These are phyloP conservation scores for Jackrogersella minutella DNA, from an alignment of 495 filamentous ascomycete genomes.

Conservation along the genomic window DNA sequence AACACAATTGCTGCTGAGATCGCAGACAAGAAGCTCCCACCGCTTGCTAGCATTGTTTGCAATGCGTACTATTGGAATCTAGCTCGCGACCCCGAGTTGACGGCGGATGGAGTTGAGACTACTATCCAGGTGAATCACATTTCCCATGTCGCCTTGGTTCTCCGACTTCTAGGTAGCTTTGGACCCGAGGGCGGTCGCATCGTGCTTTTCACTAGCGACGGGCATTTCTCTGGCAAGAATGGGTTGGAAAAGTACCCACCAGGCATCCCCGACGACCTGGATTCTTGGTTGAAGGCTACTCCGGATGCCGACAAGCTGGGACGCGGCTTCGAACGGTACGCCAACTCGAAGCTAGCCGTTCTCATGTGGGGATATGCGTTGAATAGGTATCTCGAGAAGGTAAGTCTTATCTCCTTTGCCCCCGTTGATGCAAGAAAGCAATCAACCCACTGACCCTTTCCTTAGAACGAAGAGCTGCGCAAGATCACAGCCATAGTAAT, in stretches of 20 bases:
- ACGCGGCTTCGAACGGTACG: conserved; percentile 55
- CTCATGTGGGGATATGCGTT: conserved; percentile 57
- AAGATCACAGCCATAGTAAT: conserved; percentile 57
- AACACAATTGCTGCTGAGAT: conserved; percentile 40
- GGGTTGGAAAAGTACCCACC: conserved; percentile 48
- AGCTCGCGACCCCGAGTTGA: conserved; percentile 45
- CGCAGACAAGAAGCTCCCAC: conserved; percentile 45
- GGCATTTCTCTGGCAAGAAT: conserved; percentile 54
- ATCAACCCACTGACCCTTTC: background rate
- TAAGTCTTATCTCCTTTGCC: conserved; percentile 15
- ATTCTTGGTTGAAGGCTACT: conserved; percentile 31
- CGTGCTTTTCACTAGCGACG: conserved; percentile 53
- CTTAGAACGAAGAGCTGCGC: conserved; percentile 44
- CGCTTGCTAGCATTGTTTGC: conserved; percentile 51
- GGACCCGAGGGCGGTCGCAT: conserved; percentile 48
- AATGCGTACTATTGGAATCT: conserved; percentile 59
- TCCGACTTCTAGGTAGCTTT: conserved; percentile 55
- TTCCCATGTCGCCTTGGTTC: conserved; percentile 53
- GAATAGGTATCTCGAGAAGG: conserved; percentile 53
- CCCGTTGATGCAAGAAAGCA: background rate
- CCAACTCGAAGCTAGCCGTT: conserved; percentile 53
- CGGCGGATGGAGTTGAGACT: conserved; percentile 53
- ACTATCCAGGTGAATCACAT: conserved; percentile 57
- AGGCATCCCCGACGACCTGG: conserved; percentile 40
- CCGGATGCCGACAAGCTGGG: conserved; percentile 46